phyloP scores from a whole-genome alignment of 1,284 basidiomycete genomes.

The Amylostereum chailletii region DNA sequence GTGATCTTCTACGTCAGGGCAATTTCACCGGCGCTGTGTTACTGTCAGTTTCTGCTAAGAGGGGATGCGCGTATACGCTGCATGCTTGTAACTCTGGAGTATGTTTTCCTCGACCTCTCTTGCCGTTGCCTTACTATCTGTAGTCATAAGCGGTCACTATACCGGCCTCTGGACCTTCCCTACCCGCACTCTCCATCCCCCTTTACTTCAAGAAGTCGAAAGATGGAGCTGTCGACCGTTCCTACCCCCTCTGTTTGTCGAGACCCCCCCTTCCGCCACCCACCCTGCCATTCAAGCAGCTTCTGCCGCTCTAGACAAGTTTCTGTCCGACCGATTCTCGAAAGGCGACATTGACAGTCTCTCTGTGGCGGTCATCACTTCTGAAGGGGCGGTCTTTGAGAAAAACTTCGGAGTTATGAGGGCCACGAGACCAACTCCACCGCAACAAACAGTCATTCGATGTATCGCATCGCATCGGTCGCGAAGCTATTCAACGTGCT shows the following conservation, averaged over 20 bases:
- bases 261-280: constrained; percentile 6
- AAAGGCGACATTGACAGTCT: constrained; percentile 30
- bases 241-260: constrained; percentile 9
- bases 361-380: constrained; percentile 30
- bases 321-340: constrained; percentile 8
- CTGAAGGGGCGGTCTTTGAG: constrained; percentile 29
- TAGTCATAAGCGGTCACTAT: too few species aligned
- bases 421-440: constrained; percentile 30
- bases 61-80: too few species aligned
- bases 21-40: too few species aligned
- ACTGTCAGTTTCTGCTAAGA: too few species aligned
- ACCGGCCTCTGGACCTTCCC: too few species aligned
- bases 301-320: constrained; percentile 1
- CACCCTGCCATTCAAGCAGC: constrained; percentile 3
- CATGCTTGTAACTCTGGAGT: too few species aligned
- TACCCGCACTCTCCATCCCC: neutral
- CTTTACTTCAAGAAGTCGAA: too few species aligned
- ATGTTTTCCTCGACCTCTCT: too few species aligned
- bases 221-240: constrained; percentile 9
- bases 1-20: too few species aligned
- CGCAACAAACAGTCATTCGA: constrained; percentile 24
- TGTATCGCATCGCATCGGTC: constrained; percentile 40
- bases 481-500: constrained; percentile 39
- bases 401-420: constrained; percentile 26
- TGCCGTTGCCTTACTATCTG: too few species aligned